phyloP scores from a whole-genome alignment of 345 rosid species.

The Lenwebbia sp. region DNA sequence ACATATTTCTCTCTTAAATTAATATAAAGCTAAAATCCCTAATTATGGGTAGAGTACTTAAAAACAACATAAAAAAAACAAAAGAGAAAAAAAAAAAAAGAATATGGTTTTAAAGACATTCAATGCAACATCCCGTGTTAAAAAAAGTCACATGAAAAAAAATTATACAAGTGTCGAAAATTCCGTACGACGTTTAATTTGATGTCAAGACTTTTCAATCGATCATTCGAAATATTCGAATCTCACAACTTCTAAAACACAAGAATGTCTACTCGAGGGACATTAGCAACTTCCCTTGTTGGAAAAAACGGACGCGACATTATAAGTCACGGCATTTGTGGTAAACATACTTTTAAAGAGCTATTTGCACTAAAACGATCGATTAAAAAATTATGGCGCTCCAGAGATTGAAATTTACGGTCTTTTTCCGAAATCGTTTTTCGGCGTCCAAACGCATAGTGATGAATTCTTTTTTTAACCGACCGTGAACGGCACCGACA shows the following conservation, averaged over 20 bases:
- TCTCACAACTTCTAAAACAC: background rate
- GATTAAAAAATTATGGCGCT: background rate
- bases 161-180: background rate
- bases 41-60: background rate
- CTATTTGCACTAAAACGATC: background rate
- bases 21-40: background rate
- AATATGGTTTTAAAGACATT: background rate
- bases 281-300: too few relatives aligned
- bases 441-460: fast-evolving
- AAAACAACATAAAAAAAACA: background rate
- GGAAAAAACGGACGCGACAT: too few relatives aligned
- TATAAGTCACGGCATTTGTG: fast-evolving
- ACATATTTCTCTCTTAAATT: background rate
- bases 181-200: background rate
- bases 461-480: too few relatives aligned
- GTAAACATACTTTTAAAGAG: background rate
- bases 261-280: too few relatives aligned
- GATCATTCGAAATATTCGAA: background rate
- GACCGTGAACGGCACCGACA: fast-evolving
- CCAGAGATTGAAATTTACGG: fast-evolving
- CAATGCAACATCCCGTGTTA: background rate
- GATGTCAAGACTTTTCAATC: background rate
- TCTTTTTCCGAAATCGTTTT: background rate
- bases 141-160: too few relatives aligned
- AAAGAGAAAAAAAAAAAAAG: too few relatives aligned